Conservation (phyloP, 2,329 filamentous ascomycete genomes). For the Malbranchea zuffiana region DNA sequence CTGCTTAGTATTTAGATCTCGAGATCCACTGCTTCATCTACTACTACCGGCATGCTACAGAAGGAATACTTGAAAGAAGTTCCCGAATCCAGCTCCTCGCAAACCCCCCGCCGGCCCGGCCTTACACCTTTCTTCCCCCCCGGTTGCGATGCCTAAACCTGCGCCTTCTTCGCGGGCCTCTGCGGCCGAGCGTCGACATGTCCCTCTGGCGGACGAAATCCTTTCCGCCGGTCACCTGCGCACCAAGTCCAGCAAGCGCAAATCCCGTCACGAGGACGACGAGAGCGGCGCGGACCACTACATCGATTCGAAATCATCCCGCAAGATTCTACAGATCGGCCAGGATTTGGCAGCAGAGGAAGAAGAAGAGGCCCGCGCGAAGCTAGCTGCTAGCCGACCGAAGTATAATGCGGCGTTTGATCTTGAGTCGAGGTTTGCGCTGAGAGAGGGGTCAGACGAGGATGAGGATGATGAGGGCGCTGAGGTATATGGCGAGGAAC, state of each 20-base stretch:
- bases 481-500: conserved; percentile 44
- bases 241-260: conserved; percentile 62
- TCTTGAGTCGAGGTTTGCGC: conserved; percentile 63
- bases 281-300: conserved; percentile 56
- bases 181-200: conserved; percentile 60
- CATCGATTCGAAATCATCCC: conserved; percentile 77
- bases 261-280: conserved; percentile 45
- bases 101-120: too few species aligned
- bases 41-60: too few species aligned
- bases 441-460: conserved; percentile 32
- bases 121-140: too few species aligned
- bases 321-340: conserved; percentile 79
- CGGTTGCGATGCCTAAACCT: conserved; percentile 69
- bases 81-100: too few species aligned
- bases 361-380: conserved; percentile 38
- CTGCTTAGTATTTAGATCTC: neutral
- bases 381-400: conserved; percentile 23
- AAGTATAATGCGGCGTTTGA: conserved; percentile 53
- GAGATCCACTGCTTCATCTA: too few species aligned
- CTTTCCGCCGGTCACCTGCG: conserved; percentile 58
- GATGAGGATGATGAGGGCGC: conserved; percentile 41
- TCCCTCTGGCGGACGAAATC: conserved; percentile 83
- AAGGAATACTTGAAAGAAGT: too few species aligned
- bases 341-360: conserved; percentile 82
- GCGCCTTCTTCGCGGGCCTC: conserved; percentile 45